Percentiles rank a stretch among this genome's conserved stretches.
These are phyloP conservation scores for Apiospora sp. DNA, from an alignment of 2,329 filamentous ascomycete genomes.

Conservation along the genomic window DNA sequence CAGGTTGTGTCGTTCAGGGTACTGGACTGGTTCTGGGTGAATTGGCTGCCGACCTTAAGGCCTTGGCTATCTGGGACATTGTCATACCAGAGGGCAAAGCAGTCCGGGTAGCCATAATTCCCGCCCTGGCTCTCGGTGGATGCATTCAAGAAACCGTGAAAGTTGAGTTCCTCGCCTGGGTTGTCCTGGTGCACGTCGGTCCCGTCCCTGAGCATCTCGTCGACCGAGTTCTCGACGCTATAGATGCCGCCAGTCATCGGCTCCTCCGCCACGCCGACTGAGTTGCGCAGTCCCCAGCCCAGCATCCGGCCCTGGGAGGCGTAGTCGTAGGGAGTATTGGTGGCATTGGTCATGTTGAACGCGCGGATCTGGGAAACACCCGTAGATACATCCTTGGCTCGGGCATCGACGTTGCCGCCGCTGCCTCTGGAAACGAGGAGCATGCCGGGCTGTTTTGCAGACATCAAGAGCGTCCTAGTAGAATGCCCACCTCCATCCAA, in stretches of 20 bases:
- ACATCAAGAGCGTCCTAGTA: slow-evolving; percentile 72
- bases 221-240: slow-evolving; percentile 74
- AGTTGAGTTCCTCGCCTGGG: slow-evolving; percentile 78
- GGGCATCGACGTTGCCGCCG: slow-evolving; percentile 65
- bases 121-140: slow-evolving; percentile 39
- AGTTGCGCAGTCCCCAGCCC: slow-evolving; percentile 77
- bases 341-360: slow-evolving; percentile 50
- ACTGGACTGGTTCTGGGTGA: slow-evolving; percentile 47
- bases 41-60: slow-evolving; percentile 58
- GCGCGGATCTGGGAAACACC: slow-evolving; percentile 67
- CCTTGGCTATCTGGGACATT: slow-evolving; percentile 50
- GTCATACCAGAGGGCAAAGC: slow-evolving; percentile 70
- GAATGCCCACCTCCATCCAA: slow-evolving; percentile 70
- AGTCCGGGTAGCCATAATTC: slow-evolving; percentile 77
- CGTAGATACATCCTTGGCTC: slow-evolving; percentile 56
- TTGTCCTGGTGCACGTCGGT: slow-evolving; percentile 71
- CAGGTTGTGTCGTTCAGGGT: slow-evolving; percentile 54
- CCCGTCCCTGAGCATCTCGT: slow-evolving; percentile 66
- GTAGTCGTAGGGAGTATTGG: slow-evolving; percentile 47
- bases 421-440: slow-evolving; percentile 74
- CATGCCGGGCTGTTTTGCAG: slow-evolving; percentile 59
- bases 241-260: slow-evolving; percentile 59
- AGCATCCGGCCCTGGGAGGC: slow-evolving; percentile 56
- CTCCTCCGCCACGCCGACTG: slow-evolving; percentile 73
- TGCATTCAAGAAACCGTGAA: slow-evolving; percentile 61